Evolutionary conservation across 75 land plant species (phyloP).

Genomic region (Pinus taeda): DNA sequence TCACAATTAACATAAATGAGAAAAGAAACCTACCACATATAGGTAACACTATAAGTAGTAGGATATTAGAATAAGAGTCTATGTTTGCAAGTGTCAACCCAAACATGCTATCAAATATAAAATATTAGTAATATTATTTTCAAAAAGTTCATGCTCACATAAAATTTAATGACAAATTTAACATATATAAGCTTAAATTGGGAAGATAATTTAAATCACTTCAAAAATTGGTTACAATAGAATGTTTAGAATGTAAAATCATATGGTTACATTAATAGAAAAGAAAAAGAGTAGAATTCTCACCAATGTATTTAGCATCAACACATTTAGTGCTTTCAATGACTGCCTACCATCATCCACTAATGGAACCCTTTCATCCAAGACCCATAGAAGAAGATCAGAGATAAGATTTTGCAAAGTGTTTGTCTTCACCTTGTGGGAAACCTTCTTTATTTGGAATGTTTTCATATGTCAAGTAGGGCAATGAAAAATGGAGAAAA

Average conservation of each 20-base stretch:
- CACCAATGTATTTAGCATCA: slow-evolving; percentile 47
- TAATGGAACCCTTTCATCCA: slow-evolving; percentile 48
- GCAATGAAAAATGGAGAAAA: neutral
- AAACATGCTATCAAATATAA: too few species aligned
- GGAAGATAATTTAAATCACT: too few species aligned
- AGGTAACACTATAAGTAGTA: too few species aligned
- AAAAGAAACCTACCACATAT: too few species aligned
- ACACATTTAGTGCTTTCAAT: slow-evolving; percentile 43
- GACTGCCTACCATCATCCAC: slow-evolving; percentile 60
- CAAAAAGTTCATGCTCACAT: too few species aligned
- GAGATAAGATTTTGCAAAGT: slow-evolving; percentile 39
- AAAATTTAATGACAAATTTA: too few species aligned
- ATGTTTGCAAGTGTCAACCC: too few species aligned
- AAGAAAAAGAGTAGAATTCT: neutral
- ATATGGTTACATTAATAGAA: neutral
- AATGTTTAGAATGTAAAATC: neutral
- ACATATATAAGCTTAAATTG: too few species aligned
- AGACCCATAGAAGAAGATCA: slow-evolving; percentile 44
- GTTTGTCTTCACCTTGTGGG: slow-evolving; percentile 39
- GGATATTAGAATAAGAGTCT: too few species aligned
- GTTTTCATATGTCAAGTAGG: slow-evolving; percentile 20
- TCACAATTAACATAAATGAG: too few species aligned
- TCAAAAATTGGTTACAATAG: neutral
- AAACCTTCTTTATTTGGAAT: slow-evolving; percentile 46
- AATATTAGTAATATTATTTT: too few species aligned